Evolutionary conservation across 1,284 basidiomycete species (phyloP).

Genomic region (Sporisorium sorghi): DNA sequence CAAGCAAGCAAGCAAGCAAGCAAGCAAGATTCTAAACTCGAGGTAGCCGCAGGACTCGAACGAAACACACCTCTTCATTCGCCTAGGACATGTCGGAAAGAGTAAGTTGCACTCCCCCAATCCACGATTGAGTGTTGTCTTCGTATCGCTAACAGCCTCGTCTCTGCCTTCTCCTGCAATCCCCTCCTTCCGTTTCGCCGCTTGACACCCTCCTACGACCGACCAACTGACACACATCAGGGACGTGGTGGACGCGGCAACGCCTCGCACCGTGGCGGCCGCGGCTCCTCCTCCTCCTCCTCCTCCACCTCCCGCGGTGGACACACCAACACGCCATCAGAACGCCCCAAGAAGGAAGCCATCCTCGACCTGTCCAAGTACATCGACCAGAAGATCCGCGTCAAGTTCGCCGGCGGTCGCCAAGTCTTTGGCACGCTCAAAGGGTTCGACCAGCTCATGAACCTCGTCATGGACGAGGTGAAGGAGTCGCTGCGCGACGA

Average conservation of each 20-base stretch:
- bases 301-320: constrained; percentile 22
- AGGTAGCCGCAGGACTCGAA: background rate
- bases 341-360: constrained; percentile 91
- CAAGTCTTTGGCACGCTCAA: constrained; percentile 94
- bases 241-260: constrained; percentile 35
- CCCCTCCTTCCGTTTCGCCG: background rate
- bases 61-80: background rate
- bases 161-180: background rate
- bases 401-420: constrained; percentile 95
- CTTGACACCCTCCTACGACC: background rate
- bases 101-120: constrained; percentile 11
- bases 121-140: background rate
- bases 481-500: constrained; percentile 75
- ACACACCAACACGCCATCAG: constrained; percentile 66
- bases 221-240: background rate
- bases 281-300: too few species aligned
- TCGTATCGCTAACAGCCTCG: background rate
- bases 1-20: background rate
- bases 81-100: constrained; percentile 33
- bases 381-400: constrained; percentile 87
- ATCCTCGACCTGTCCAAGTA: constrained; percentile 96
- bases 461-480: constrained; percentile 92
- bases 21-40: background rate
- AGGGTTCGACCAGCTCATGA: constrained; percentile 95
- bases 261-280: background rate